Evolutionary conservation across 1,139 yeast species (phyloP).

Genomic region (Suhomyces wounanorum): DNA sequence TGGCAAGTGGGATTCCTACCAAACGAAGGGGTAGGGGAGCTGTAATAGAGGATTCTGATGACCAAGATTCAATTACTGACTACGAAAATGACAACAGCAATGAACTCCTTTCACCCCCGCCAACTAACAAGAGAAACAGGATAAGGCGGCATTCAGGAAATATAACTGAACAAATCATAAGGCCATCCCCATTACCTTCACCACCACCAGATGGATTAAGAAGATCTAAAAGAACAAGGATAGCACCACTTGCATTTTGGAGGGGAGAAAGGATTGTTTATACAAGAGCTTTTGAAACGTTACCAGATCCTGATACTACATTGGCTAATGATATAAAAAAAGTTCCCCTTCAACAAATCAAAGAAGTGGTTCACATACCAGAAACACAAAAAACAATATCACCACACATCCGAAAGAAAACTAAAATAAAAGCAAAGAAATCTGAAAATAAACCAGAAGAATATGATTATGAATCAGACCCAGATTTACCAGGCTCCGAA

Average conservation of each 20-base stretch:
- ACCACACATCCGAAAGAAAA: constrained; percentile 14
- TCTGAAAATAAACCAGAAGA: constrained; percentile 14
- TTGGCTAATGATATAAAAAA: constrained; percentile 36
- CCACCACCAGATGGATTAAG: constrained; percentile 51
- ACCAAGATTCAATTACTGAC: constrained; percentile 21
- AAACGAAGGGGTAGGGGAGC: constrained; percentile 16
- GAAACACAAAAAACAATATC: constrained; percentile 19
- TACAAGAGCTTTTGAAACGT: constrained; percentile 47
- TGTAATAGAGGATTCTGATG: constrained; percentile 20
- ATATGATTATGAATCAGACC: constrained; percentile 42
- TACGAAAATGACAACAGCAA: constrained; percentile 16
- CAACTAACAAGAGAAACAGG: constrained; percentile 17
- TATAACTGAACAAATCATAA: neutral
- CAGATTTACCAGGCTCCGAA: constrained; percentile 50
- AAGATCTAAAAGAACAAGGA: constrained; percentile 61
- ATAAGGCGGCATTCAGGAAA: constrained; percentile 7
- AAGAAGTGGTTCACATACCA: constrained; percentile 57
- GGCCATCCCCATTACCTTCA: constrained; percentile 40
- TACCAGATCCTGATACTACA: constrained; percentile 40
- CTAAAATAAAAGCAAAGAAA: constrained; percentile 18
- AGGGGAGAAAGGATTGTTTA: constrained; percentile 76
- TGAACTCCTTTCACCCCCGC: constrained; percentile 25
- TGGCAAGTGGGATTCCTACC: constrained; percentile 40
- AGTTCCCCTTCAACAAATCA: constrained; percentile 58
- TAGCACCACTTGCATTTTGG: constrained; percentile 84